phyloP scores from a whole-genome alignment of 768 basidiomycete species.

The Zangia roseola region DNA sequence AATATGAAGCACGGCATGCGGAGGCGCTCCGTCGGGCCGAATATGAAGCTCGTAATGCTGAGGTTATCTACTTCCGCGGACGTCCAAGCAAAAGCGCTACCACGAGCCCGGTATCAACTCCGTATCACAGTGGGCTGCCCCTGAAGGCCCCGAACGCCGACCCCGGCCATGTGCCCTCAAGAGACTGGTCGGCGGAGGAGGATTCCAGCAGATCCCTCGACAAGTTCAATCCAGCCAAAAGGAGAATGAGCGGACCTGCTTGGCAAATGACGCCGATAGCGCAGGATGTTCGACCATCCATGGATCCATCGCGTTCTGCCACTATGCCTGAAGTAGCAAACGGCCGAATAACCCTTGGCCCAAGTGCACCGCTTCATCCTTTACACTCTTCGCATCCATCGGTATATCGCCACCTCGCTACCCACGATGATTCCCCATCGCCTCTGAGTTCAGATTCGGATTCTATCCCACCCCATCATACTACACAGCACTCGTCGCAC shows the following conservation, averaged over 20 bases:
- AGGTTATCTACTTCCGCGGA: constrained; percentile 38
- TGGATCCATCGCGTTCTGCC: constrained; percentile 18
- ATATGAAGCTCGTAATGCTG: constrained; percentile 53
- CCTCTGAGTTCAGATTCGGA: constrained; percentile 69
- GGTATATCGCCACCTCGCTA: constrained; percentile 32
- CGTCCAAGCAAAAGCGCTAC: constrained; percentile 62
- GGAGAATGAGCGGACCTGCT: constrained; percentile 55
- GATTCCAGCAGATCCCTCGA: constrained; percentile 23
- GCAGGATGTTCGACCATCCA: constrained; percentile 30
- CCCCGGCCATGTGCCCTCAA: constrained; percentile 41
- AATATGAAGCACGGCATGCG: constrained; percentile 78
- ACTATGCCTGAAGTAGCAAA: constrained; percentile 14
- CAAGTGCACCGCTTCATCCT: constrained; percentile 37
- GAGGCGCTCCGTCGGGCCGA: constrained; percentile 66
- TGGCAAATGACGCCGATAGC: constrained; percentile 50
- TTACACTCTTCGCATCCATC: constrained; percentile 37
- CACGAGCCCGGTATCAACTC: constrained; percentile 59
- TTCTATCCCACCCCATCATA: constrained; percentile 35
- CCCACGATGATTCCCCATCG: constrained; percentile 64
- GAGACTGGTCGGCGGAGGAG: constrained; percentile 34
- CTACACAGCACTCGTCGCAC: constrained; percentile 31
- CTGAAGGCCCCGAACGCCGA: constrained; percentile 34
- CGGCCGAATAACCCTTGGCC: constrained; percentile 22
- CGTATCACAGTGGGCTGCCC: constrained; percentile 28
- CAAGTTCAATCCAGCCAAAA: constrained; percentile 31